phyloP scores from a whole-genome alignment of 768 basidiomycete genomes.

The Auriculariales sp. region DNA sequence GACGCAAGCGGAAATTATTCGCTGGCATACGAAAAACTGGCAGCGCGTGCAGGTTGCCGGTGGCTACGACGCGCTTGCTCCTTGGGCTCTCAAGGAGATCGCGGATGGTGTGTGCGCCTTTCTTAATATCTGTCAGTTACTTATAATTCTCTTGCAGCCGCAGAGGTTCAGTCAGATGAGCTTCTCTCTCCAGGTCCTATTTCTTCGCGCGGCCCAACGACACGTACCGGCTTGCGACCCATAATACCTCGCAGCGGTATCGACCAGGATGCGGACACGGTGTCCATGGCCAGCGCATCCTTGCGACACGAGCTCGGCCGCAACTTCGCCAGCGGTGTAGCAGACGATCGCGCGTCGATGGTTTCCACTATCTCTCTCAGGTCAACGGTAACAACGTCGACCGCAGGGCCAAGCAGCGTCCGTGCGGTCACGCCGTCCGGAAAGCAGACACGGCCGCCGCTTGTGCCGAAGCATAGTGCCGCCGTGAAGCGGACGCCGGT shows the following conservation, averaged over 20 bases:
- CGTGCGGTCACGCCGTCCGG: too few relatives aligned
- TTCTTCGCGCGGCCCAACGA: constrained; percentile 15
- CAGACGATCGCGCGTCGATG: neutral
- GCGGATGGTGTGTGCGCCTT: constrained; percentile 38
- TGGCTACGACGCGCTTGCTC: constrained; percentile 74
- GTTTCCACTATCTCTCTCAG: too few relatives aligned
- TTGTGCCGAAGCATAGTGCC: constrained; percentile 9
- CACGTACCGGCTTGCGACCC: constrained; percentile 15
- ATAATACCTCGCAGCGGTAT: constrained; percentile 8
- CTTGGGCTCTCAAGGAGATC: constrained; percentile 83
- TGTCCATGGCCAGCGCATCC: constrained; percentile 27
- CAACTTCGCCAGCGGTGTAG: constrained; percentile 11
- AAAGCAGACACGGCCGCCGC: too few relatives aligned
- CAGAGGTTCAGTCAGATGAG: constrained; percentile 69
- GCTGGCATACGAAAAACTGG: constrained; percentile 73
- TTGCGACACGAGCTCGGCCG: constrained; percentile 28
- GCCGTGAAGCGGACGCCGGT: neutral
- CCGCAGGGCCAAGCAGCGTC: too few relatives aligned
- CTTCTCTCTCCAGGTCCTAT: constrained; percentile 25
- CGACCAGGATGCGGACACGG: constrained; percentile 24
- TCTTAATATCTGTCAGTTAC: constrained; percentile 2
- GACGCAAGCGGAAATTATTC: constrained; percentile 42
- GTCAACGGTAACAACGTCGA: too few relatives aligned
- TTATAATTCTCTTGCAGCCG: constrained; percentile 29
- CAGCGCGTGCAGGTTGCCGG: constrained; percentile 52